phyloP scores from a whole-genome alignment of 2,329 filamentous ascomycete genomes.

The Aschersonia sp. region DNA sequence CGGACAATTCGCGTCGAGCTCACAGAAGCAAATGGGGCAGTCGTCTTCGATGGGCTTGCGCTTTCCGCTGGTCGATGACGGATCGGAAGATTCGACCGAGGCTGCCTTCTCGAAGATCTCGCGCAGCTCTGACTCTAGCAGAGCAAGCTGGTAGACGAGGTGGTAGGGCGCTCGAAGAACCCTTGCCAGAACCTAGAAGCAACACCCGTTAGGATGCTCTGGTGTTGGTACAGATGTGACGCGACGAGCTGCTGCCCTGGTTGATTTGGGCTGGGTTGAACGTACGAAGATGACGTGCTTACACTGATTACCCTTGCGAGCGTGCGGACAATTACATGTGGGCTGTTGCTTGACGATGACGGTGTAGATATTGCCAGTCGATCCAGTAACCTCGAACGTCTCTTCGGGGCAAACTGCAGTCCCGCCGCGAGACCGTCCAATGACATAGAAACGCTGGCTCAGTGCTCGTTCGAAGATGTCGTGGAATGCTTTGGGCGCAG shows the following conservation, averaged over 20 bases:
- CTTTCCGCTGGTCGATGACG: constrained; percentile 13
- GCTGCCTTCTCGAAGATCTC: constrained; percentile 42
- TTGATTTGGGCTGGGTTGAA: not conserved
- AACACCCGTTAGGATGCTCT: no score
- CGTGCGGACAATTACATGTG: constrained; percentile 41
- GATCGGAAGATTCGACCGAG: constrained; percentile 24
- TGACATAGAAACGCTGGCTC: constrained; percentile 30
- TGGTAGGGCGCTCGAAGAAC: constrained; percentile 43
- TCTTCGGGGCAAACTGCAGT: constrained; percentile 29
- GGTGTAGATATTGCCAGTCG: constrained; percentile 51
- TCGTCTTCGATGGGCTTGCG: constrained; percentile 37
- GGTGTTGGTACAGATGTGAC: no score
- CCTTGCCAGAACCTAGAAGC: constrained; percentile 33
- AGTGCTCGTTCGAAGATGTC: constrained; percentile 23
- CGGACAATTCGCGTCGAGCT: constrained; percentile 20
- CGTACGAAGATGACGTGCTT: constrained; percentile 49
- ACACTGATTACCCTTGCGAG: constrained; percentile 39
- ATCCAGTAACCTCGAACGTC: constrained; percentile 42
- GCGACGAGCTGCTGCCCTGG: no score
- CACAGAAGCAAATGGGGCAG: constrained; percentile 42
- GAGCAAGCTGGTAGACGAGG: constrained; percentile 46
- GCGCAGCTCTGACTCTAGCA: constrained; percentile 42
- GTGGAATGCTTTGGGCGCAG: constrained; percentile 19
- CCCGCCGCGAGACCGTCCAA: constrained; percentile 22
- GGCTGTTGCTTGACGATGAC: constrained; percentile 37